Percentiles rank a stretch among this genome's conserved stretches.
Evolutionary conservation across 202 grass and related monocot genomes (phyloP).

Genomic region (Musa balbisiana): DNA sequence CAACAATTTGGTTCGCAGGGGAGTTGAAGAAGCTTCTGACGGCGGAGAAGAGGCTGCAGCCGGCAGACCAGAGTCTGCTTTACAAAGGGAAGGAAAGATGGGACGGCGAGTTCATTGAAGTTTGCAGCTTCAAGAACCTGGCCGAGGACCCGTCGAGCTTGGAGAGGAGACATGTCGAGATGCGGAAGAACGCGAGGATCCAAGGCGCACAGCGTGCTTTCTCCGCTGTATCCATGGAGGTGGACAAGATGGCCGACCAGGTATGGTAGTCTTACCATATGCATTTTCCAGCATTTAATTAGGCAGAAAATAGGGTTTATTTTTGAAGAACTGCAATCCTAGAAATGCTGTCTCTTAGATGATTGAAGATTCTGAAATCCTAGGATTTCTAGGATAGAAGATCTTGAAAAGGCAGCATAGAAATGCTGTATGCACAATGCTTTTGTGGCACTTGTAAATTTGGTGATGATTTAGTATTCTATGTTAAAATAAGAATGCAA

Average conservation of each 20-base stretch:
- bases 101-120: slow-evolving; percentile 68
- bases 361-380: no score
- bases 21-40: slow-evolving; percentile 87
- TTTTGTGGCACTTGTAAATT: no score
- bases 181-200: slow-evolving; percentile 55
- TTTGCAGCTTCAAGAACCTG: slow-evolving; percentile 68
- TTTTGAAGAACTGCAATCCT: no score
- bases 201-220: slow-evolving; percentile 61
- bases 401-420: no score
- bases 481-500: no score
- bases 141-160: slow-evolving; percentile 56
- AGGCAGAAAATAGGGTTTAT: no score
- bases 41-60: slow-evolving; percentile 43
- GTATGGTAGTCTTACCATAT: slow-evolving; percentile 19
- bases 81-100: slow-evolving; percentile 53
- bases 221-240: slow-evolving; percentile 51
- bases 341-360: no score
- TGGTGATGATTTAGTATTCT: no score
- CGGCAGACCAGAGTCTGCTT: slow-evolving; percentile 64
- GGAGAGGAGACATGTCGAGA: slow-evolving; percentile 71
- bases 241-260: slow-evolving; percentile 86
- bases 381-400: no score
- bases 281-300: no score
- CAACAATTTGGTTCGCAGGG: slow-evolving; percentile 26
- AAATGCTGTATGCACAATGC: no score